phyloP scores from a whole-genome alignment of 176 grass and related monocot species.

The Panicum miliaceum region DNA sequence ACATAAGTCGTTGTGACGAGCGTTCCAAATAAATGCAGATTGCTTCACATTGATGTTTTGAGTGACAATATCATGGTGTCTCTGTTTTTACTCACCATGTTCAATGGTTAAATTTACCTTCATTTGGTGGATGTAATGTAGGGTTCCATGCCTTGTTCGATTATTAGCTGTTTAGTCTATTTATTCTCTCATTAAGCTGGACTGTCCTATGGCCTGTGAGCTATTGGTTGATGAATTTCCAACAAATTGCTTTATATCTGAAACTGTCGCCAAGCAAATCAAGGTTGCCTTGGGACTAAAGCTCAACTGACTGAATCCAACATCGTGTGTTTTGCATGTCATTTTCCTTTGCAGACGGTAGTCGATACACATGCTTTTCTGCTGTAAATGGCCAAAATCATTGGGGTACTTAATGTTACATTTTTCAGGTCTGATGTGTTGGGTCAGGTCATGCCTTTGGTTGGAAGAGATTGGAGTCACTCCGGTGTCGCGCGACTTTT shows the following conservation, averaged over 20 bases:
- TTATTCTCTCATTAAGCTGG: slow-evolving; percentile 28
- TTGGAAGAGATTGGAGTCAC: slow-evolving; percentile 99
- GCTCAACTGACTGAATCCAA: slow-evolving; percentile 24
- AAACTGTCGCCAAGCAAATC: slow-evolving; percentile 22
- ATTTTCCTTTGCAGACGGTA: neutral
- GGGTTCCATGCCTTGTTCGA: slow-evolving; percentile 10
- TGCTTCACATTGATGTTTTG: slow-evolving; percentile 5
- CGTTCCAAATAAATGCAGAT: neutral
- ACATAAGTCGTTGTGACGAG: neutral
- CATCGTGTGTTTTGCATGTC: neutral
- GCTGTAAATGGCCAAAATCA: neutral
- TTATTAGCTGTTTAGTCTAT: neutral
- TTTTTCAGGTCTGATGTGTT: slow-evolving; percentile 91
- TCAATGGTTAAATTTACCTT: neutral
- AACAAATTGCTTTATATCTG: neutral
- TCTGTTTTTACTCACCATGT: neutral
- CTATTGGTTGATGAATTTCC: slow-evolving; percentile 14
- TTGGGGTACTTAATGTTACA: slow-evolving; percentile 29
- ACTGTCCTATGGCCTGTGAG: slow-evolving; percentile 6
- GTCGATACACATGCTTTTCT: slow-evolving; percentile 15
- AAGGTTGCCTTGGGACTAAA: neutral
- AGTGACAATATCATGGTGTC: neutral
- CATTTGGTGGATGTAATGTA: neutral
- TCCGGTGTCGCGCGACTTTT: slow-evolving; percentile 95
- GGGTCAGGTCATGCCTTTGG: slow-evolving; percentile 98